These are phyloP conservation scores for Penicillium sp. DNA, from an alignment of 2,329 filamentous ascomycete species.

Conservation along the genomic window DNA sequence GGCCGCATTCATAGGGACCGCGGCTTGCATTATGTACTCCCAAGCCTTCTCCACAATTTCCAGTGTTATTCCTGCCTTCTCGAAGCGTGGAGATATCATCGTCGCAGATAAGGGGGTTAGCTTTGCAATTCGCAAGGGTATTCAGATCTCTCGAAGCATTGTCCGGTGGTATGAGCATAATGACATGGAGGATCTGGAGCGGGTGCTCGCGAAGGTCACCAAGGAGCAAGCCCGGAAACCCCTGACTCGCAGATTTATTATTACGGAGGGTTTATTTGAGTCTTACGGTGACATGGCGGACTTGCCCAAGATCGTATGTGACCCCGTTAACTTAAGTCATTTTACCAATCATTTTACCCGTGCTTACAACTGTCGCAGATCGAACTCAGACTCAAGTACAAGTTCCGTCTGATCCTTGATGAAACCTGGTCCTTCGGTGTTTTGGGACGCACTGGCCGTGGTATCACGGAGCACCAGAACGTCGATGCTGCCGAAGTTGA, in stretches of 20 bases:
- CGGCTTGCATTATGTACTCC: conserved; percentile 90
- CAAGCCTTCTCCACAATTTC: conserved; percentile 95
- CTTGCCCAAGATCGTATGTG: conserved; percentile 74
- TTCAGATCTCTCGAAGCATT: conserved; percentile 87
- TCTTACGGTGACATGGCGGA: conserved; percentile 80
- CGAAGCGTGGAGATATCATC: conserved; percentile 95
- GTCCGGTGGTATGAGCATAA: conserved; percentile 95
- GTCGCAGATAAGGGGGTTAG: conserved; percentile 92
- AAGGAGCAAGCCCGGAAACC: conserved; percentile 87
- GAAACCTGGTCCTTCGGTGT: conserved; percentile 98
- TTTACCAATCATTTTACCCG: not conserved
- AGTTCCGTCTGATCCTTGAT: conserved; percentile 95
- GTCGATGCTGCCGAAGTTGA: conserved; percentile 91
- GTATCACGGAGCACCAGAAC: conserved; percentile 93
- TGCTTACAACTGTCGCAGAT: conserved; percentile 51
- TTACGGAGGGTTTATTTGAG: conserved; percentile 94
- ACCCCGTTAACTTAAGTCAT: not conserved
- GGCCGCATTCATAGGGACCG: conserved; percentile 80
- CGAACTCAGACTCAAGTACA: conserved; percentile 92
- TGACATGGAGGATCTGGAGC: conserved; percentile 89
- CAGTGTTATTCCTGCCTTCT: conserved; percentile 95
- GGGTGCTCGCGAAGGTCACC: conserved; percentile 76
- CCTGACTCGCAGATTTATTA: conserved; percentile 87
- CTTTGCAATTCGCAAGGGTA: conserved; percentile 87
- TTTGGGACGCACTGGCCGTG: conserved; percentile 83